Base-by-base conservation (phyloP, 2,329 filamentous ascomycete species). In the Apiospora saccharicola region DNA sequence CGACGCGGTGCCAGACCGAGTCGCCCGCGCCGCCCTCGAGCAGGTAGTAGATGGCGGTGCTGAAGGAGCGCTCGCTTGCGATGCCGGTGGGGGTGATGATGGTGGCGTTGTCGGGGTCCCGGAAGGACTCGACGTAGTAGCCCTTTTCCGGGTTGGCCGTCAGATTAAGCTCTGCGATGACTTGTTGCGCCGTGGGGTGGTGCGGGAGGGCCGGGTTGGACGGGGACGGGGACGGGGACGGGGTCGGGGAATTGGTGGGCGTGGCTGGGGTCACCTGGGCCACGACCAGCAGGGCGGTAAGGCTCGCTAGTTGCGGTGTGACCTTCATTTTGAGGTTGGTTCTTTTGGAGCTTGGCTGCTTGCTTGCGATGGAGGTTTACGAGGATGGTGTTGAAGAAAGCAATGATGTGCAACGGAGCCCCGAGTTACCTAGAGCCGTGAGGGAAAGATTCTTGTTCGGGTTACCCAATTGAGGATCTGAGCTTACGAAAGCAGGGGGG, bases 31-130 rank as follows among this genome's bases (percentile, higher is more conserved):
- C 72, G 47, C 85, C 85, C 71, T 88, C 78, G 26, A 80, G 77
- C 26, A 80, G 81, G 74, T 88, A 89, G 80, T 88, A 89, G 74
- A 89, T 89, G 61, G 82, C 83, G 4, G 87, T 88, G 79, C 85
- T 87, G 71, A 81, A 75, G 1, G 86, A 84, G 71, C 86, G 86
- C 74, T 79, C 10, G 30, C 30, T 64, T 6, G 24, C 19, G n/a
- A n/a, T 64, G 19, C 57, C 30, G 57, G 22, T 64, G 57, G 30
- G 1, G 30, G 5, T 12, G 57, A 34, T 1, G 19, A 64, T 79
- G 71, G 43, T 74, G 22, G 76, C 49, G 30, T 74, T 76, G 3
- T 76, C 74, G 0, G 76, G 4, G 77, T 88, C 86, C 57, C 82
- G 80, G 73, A 87, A 89, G 0, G 83, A 86, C 75, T 89, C 80